Evolutionary conservation across 2,329 filamentous ascomycete species (phyloP).

Genomic region (Cercospora sp.): DNA sequence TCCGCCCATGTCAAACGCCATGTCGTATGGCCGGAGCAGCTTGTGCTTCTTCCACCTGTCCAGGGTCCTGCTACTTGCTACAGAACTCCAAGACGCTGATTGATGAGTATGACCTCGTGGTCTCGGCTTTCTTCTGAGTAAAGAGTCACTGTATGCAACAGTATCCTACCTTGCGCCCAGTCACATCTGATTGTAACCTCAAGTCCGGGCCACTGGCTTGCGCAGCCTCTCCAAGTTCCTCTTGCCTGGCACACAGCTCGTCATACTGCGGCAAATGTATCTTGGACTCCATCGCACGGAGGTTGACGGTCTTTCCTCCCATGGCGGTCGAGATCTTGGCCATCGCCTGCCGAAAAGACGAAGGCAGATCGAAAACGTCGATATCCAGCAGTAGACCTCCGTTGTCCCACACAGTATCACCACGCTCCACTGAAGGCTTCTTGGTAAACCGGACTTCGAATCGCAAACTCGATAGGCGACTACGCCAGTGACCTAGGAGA

Average conservation of each 20-base stretch:
- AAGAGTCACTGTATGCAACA: not conserved
- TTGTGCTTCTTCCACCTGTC: not conserved
- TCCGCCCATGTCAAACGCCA: no score
- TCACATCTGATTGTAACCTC: not conserved
- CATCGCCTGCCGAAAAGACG: not conserved
- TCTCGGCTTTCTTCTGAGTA: not conserved
- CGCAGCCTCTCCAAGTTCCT: not conserved
- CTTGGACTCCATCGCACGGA: not conserved
- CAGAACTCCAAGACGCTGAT: not conserved
- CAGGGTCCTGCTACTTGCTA: not conserved
- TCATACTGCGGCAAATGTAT: not conserved
- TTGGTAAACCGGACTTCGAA: not conserved
- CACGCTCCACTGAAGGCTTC: not conserved
- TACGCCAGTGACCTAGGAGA: not conserved
- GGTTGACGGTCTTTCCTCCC: not conserved
- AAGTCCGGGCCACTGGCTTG: not conserved
- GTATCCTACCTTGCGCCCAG: not conserved
- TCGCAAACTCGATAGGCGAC: not conserved
- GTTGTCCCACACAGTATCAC: not conserved
- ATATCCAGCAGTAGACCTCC: not conserved
- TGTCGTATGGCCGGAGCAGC: not conserved
- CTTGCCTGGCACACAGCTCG: not conserved
- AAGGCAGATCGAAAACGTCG: not conserved
- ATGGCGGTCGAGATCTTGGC: not conserved
- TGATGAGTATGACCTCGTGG: not conserved